Evolutionary conservation across 2,329 filamentous ascomycete genomes (phyloP).

Genomic region (Blastomyces silverae): DNA sequence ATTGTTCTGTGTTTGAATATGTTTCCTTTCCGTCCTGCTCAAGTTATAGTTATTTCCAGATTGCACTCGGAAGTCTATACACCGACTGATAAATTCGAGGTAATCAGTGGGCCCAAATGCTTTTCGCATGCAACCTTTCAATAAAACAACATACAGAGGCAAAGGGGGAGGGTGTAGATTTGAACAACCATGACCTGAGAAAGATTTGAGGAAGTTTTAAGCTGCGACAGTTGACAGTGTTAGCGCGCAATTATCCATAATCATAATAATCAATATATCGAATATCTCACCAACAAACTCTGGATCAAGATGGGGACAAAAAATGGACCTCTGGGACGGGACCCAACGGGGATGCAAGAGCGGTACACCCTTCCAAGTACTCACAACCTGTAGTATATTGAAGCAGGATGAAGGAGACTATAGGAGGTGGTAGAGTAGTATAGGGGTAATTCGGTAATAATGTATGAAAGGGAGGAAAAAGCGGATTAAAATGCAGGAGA

Average conservation of each 20-base stretch:
- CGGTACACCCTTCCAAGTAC: background rate
- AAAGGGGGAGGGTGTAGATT: background rate
- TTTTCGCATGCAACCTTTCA: conserved; percentile 3
- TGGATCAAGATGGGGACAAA: conserved; percentile 6
- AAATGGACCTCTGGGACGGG: background rate
- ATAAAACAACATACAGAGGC: background rate
- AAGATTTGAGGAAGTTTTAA: background rate
- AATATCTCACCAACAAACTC: background rate
- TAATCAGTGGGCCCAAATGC: conserved; percentile 6
- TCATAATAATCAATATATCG: background rate
- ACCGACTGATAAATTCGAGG: background rate
- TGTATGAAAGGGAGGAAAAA: background rate
- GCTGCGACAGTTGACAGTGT: background rate
- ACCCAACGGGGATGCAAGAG: background rate
- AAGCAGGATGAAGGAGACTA: background rate
- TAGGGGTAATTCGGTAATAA: background rate
- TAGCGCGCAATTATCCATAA: background rate
- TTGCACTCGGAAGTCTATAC: background rate
- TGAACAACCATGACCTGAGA: conserved; percentile 7
- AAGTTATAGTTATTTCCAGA: conserved; percentile 10
- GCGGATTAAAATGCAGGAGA: background rate
- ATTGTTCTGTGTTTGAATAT: background rate
- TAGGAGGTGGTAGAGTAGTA: background rate
- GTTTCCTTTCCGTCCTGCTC: background rate
- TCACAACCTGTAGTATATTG: background rate